Evolutionary conservation across 495 filamentous ascomycete species (phyloP), one percentile per base, ranked within the genome.

Genomic region (Trichocladium uniseriatum): DNA sequence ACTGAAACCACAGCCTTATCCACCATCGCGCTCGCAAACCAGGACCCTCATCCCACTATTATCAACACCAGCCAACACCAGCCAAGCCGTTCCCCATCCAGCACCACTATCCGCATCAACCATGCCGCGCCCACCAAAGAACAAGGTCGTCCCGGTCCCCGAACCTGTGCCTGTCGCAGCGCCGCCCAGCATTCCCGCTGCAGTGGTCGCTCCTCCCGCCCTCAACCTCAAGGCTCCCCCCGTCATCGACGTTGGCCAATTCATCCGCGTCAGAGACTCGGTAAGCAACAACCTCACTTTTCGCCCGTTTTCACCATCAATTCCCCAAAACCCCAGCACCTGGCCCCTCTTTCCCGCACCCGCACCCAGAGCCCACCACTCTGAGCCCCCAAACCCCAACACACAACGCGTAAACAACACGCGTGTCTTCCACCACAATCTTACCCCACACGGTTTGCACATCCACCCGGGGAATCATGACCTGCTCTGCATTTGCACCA

Each of bases 211-310:
- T 11, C 43, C 43, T 29, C 28, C 21, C 0, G 40, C 48, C 2
- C 41, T 41, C 38, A 38, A 31, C 37, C 45, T 47, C 39, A 58
- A 60, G 49, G 58, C 62, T 32, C 62, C 59, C 29, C 65, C 62
- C 24, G 68, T 69, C 19, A 73, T 76, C 43, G 71, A 73, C 20
- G 61, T 69, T 34, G 69, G 71, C 16, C 66, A 73, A 36, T 76
- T 76, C 46, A 64, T 74, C 38, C 63, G 69, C 47, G 71, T 76
- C 34, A 66, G 73, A 32, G 73, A 76, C 46, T 73, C 70, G 32
- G 73, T 76, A 70, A 73, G 73, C 24, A 3, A 27, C 24, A 8
- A 3, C 24, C 8, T 27, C 4, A 27, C 24, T 27, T 27, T 8
- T 8, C 24, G 24, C 8, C 4, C 24, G 4, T 27, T 63, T 20